Base-by-base conservation (phyloP, 2,329 filamentous ascomycete species). In the Mycosphaerelloides madeirae region DNA sequence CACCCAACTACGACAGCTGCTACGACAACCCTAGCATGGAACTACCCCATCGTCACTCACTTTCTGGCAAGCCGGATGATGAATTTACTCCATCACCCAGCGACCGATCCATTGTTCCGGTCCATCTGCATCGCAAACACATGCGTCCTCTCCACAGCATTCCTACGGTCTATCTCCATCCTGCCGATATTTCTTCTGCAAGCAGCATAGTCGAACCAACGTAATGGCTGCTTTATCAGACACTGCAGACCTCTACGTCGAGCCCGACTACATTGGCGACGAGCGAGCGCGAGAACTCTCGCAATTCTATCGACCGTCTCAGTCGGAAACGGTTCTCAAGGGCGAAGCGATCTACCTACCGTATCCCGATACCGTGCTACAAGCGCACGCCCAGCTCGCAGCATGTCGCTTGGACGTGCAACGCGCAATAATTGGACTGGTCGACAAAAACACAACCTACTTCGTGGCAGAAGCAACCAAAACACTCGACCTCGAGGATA, bases 401-500 rank as follows among this genome's bases (percentile, higher is more conserved):
- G 65, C 74, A 13, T 67, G 74, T 49, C 64, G 74, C 1, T 64
- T 76, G 31, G 65, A 70, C 25, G 68, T 69, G 31, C 67, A 71
- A 50, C 69, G 75, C 29, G 68, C 67, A 14, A 72, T 78, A 65
- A 68, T 78, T 11, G 74, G 73, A 41, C 60, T 78, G 18, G 72
- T 77, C 46, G 74, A 76, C 54, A 60, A 64, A 3, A 61, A 65
- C 9, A 68, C 63, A 12, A 72, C 76, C 58, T 75, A 73, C 42
- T 71, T 77, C 43, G 66, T 78, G 36, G 74, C 74, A 31, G 74
- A 77, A 53, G 70, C 71, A 9, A 78, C 75, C 3, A 70, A 66
- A 43, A 70, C 67, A 2, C 43, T 76, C 7, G 68, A 72, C 15
- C 57, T 73, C 3, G 45, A 53, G 29, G 46, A 58, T 22, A 41